Conservation (phyloP, 768 basidiomycete genomes). For the Multifurca ochricompacta region DNA sequence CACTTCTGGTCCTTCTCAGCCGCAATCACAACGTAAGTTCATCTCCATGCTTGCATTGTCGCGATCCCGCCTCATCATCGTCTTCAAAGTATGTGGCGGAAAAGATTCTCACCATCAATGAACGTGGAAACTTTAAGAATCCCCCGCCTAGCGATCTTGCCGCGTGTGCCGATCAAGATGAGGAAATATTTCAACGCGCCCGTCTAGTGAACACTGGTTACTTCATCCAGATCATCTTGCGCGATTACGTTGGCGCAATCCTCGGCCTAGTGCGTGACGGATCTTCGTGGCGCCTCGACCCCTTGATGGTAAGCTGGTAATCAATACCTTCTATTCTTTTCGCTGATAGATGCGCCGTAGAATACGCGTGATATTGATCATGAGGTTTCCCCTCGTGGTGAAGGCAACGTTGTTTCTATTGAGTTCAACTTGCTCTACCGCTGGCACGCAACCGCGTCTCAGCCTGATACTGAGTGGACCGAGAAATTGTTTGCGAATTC, state of each 20-base stretch:
- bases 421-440: conserved; percentile 60
- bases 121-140: conserved; percentile 39
- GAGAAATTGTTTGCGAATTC: neutral
- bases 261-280: conserved; percentile 62
- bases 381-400: conserved; percentile 49
- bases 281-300: conserved; percentile 58
- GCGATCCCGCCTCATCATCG: neutral
- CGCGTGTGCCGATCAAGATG: conserved; percentile 44
- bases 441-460: conserved; percentile 22
- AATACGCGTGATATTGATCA: conserved; percentile 44
- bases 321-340: neutral
- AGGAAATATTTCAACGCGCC: conserved; percentile 69
- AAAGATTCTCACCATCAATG: conserved; percentile 62
- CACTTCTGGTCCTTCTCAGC: conserved; percentile 58
- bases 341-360: conserved; percentile 27
- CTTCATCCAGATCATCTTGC: conserved; percentile 62
- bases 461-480: conserved; percentile 6
- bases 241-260: conserved; percentile 70
- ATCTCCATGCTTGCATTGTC: neutral
- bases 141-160: conserved; percentile 20
- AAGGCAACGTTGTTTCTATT: conserved; percentile 68
- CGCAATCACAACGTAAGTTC: conserved; percentile 64
- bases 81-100: conserved; percentile 55
- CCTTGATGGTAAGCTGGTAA: conserved; percentile 42
- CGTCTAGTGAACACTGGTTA: conserved; percentile 67